phyloP scores from a whole-genome alignment of 2,329 filamentous ascomycete genomes.

The Calonectria hawksworthii region DNA sequence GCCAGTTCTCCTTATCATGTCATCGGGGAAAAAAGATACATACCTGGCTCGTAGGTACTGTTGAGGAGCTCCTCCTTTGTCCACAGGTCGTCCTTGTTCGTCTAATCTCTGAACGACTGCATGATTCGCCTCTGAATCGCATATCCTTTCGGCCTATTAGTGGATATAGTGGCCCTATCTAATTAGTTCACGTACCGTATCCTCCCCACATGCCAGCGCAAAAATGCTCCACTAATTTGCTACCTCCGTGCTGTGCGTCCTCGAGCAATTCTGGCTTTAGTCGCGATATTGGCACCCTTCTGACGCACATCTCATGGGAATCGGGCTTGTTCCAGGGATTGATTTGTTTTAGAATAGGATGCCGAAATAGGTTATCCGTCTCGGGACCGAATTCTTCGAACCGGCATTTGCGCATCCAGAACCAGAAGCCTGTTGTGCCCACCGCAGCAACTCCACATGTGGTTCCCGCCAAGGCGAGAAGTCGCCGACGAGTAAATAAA shows the following conservation, averaged over 20 bases:
- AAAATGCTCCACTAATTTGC: constrained; percentile 33
- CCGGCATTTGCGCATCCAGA: constrained; percentile 36
- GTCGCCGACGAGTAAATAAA: background rate
- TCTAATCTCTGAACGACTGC: constrained; percentile 25
- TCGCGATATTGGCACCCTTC: constrained; percentile 23
- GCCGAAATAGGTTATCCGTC: constrained; percentile 25
- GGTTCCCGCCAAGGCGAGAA: background rate
- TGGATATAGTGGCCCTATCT: accelerated
- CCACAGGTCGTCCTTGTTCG: constrained; percentile 32
- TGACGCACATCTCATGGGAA: constrained; percentile 37
- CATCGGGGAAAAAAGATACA: background rate
- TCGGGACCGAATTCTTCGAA: constrained; percentile 38
- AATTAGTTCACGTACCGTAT: constrained; percentile 28
- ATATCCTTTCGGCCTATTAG: constrained; percentile 13
- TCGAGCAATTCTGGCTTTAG: constrained; percentile 24
- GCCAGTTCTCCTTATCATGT: background rate
- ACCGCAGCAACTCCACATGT: constrained; percentile 17
- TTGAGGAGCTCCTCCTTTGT: constrained; percentile 30
- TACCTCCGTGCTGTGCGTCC: constrained; percentile 34
- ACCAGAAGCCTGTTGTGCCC: constrained; percentile 25
- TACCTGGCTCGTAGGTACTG: constrained; percentile 38
- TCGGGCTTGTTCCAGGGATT: constrained; percentile 40
- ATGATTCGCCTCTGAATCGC: constrained; percentile 32
- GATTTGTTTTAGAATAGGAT: constrained; percentile 29
- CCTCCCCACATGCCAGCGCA: constrained; percentile 38